Percentiles rank a stretch among this genome's conserved stretches.
Conservation (phyloP, 345 rosid genomes). For the Garcia nutans region DNA sequence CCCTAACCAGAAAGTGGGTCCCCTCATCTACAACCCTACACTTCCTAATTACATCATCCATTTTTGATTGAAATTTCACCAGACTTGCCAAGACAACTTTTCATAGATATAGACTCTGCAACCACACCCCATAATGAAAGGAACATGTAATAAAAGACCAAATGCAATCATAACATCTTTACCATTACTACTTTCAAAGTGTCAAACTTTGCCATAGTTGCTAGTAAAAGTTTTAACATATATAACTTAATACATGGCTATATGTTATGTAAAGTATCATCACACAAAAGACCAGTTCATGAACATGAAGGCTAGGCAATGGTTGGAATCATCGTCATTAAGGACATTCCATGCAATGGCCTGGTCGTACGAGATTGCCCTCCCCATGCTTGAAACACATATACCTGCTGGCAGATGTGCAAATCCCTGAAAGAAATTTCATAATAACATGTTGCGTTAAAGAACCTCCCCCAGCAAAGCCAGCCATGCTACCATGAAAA, state of each 20-base stretch:
- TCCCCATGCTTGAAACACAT: constrained; percentile 95
- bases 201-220: neutral
- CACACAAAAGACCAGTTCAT: constrained; percentile 91
- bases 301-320: constrained; percentile 91
- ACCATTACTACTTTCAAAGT: constrained; percentile 3
- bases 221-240: neutral
- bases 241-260: constrained; percentile 9
- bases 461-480: neutral
- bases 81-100: neutral
- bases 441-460: neutral
- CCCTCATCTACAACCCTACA: neutral
- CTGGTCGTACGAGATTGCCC: constrained; percentile 82
- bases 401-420: constrained; percentile 82
- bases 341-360: constrained; percentile 95
- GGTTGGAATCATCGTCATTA: constrained; percentile 79
- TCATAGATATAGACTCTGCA: neutral
- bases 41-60: constrained; percentile 3
- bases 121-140: constrained; percentile 4
- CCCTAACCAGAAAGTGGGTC: constrained; percentile 15
- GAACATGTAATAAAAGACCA: constrained; percentile 1
- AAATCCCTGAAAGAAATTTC: constrained; percentile 56
- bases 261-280: constrained; percentile 18
- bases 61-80: constrained; percentile 16
- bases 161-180: constrained; percentile 3
- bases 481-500: neutral